Base-by-base conservation (phyloP, 2,329 filamentous ascomycete genomes). In the Colletotrichum incanum region DNA sequence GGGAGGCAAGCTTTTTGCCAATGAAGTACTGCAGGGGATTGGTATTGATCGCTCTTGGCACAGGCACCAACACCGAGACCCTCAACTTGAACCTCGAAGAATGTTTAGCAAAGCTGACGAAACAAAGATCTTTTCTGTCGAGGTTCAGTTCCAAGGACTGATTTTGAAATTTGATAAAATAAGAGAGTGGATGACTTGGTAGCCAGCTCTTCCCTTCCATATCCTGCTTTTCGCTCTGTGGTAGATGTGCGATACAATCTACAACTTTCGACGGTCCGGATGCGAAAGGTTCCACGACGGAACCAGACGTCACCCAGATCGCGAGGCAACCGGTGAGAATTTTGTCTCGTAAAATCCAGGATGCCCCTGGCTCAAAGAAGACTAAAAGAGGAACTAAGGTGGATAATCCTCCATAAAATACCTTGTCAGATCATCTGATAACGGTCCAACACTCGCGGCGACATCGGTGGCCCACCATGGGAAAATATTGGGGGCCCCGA, bases 341-440 rank as follows among this genome's bases (percentile, higher is more conserved):
- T 62, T 67, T 68, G 26, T 31, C 45, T 58, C 37, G 49, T 18
- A 47, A 31, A 16, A n/a, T 7, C 63, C 43, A 47, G 65, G 58
- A 37, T 26, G n/a, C 16, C 65, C 68, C 37, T 56, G 41, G 20
- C 56, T 26, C 18, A 34, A 47, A 18, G 28, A 16, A 31, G 16
- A 58, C 26, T 37, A 50, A 56, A 71, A 63, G 63, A 52, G 64
- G 64, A 58, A 52, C 50, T n/a, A 5, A 2, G 31, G 58, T 62
- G 68, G 68, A 45, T 20, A 5, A 2, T 2, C n/a, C 56, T 9
- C 68, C 68, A 71, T 50, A 37, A 23, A 4, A 23, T 39, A 54
- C 56, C 68, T 68, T 71, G 64, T 68, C 68, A 71, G 68, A 71
- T 68, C 68, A 71, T 71, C 68, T 71, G 68, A 68, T 71, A 71